A percentile compares a stretch with the other conserved stretches of the same genome.
Conservation (phyloP, 2,329 filamentous ascomycete species). For the Ceratocystis lukuohia region DNA sequence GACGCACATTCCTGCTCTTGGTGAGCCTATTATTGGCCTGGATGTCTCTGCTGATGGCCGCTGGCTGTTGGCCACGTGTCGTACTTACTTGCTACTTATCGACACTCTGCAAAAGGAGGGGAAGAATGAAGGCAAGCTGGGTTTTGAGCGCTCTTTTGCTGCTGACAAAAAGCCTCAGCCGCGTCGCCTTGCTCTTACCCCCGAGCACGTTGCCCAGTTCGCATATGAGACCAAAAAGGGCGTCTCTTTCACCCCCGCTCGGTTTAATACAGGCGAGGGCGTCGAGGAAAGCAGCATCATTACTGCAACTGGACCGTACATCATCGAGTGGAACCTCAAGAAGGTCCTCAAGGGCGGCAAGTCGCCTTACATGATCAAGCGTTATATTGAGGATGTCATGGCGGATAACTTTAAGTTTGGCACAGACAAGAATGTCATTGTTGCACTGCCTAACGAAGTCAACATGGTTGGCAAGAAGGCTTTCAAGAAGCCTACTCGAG, state of each 20-base stretch:
- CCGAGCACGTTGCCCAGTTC: constrained; percentile 91
- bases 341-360: constrained; percentile 71
- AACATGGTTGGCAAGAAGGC: constrained; percentile 88
- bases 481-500: constrained; percentile 75
- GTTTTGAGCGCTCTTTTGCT: constrained; percentile 84
- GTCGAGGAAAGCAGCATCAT: constrained; percentile 84
- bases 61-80: constrained; percentile 88
- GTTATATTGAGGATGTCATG: constrained; percentile 89
- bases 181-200: constrained; percentile 73
- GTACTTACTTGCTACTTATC: constrained; percentile 86
- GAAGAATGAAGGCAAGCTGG: constrained; percentile 96
- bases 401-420: constrained; percentile 98
- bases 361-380: constrained; percentile 90
- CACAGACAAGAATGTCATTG: constrained; percentile 94
- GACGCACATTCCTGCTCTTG: constrained; percentile 88
- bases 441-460: constrained; percentile 90
- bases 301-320: constrained; percentile 89
- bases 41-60: constrained; percentile 92
- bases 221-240: constrained; percentile 86
- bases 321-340: constrained; percentile 90
- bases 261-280: constrained; percentile 82
- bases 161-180: constrained; percentile 91
- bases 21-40: constrained; percentile 85
- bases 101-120: constrained; percentile 81
- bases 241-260: constrained; percentile 77